Evolutionary conservation across 768 basidiomycete species (phyloP), one percentile per base, ranked within the genome.

Genomic region (Amanita rimosa): DNA sequence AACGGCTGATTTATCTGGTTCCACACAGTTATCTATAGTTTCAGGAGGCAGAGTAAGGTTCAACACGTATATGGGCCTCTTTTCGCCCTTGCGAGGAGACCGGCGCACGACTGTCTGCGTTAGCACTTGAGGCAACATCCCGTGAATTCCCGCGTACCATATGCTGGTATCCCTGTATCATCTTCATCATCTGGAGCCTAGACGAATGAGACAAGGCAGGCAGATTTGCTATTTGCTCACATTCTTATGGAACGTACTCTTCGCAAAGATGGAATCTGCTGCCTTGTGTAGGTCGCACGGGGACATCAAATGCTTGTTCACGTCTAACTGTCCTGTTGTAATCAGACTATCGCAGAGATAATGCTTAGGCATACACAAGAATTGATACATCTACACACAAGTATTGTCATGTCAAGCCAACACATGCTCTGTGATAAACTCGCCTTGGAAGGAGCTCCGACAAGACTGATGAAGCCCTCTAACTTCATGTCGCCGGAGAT

Each of bases 391-490:
- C 88, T 95, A 59, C 51, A 52, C 49, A 27, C 53, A 62, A 53
- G 37, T 51, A 34, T 54, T 50, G 29, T 35, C 37, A 38, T 13
- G 37, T 48, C 21, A 17, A 19, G 19, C 16, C 27, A n/a, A 38
- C 17, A 47, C 40, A 38, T 44, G 29, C 4, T 31, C 35, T 29
- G n/a, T 27, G 49, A 36, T 17, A 17, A 17, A 51, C 60, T 47
- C 35, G 82, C 92, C 70, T 84, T 91, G 17, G 87, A 82, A 52
- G 71, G 65, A 19, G 83, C 75, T 6, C 89, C 88, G 14, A 78
- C 74, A 4, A 91, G 69, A 59, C 89, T 87, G 49, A 96, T 79
- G 60, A 98, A 97, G 0, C 95, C 95, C 49, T 82, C 69, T 6
- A 90, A 65, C 38, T 62, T 74, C 57, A 84, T 63, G 13, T 69